Conservation (phyloP, 2,329 filamentous ascomycete genomes). For the Colletotrichum shisoi region DNA sequence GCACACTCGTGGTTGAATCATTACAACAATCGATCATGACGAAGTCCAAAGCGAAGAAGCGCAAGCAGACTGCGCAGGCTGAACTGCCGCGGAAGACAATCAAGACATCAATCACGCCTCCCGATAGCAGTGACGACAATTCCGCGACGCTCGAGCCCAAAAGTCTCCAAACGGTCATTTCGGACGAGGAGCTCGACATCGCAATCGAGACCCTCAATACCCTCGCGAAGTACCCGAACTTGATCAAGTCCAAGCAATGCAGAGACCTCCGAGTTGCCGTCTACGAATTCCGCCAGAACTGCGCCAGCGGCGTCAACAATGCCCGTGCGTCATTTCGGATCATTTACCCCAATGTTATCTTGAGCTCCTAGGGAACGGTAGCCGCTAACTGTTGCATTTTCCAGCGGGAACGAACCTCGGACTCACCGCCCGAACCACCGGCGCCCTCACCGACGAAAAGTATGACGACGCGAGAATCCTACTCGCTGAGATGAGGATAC, state of each 20-base stretch:
- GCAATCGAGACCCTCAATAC: constrained; percentile 69
- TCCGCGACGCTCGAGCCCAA: constrained; percentile 53
- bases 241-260: constrained; percentile 74
- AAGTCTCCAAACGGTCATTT: constrained; percentile 63
- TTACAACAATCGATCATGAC: constrained; percentile 46
- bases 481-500: constrained; percentile 73
- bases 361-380: not conserved
- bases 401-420: constrained; percentile 58
- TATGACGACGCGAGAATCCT: constrained; percentile 71
- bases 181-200: constrained; percentile 71
- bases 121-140: constrained; percentile 43
- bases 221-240: constrained; percentile 64
- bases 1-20: not conserved
- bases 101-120: constrained; percentile 53
- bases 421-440: constrained; percentile 69
- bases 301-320: constrained; percentile 70
- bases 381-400: not conserved
- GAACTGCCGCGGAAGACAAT: constrained; percentile 50
- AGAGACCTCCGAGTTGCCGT: constrained; percentile 72
- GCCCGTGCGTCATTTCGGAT: constrained; percentile 49
- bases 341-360: too few relatives aligned
- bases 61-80: constrained; percentile 53
- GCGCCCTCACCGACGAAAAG: constrained; percentile 69
- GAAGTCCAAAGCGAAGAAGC: constrained; percentile 57
- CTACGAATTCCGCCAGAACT: constrained; percentile 73